phyloP scores from a whole-genome alignment of 495 filamentous ascomycete genomes.

The Penicillium roqueforti region DNA sequence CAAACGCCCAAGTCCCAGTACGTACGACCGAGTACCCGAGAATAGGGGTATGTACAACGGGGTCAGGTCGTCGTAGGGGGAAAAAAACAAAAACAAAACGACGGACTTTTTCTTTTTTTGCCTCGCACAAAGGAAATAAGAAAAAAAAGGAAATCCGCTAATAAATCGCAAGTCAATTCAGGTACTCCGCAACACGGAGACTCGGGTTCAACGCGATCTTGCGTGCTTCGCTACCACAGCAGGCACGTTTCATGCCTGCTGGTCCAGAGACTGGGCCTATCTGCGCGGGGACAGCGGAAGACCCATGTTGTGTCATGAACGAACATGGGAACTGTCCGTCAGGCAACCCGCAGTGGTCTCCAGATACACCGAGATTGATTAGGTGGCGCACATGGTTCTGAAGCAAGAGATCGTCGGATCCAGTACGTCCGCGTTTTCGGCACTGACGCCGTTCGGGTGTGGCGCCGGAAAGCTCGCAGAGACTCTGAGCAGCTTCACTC shows the following conservation, averaged over 20 bases:
- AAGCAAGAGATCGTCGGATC: constrained; percentile 61
- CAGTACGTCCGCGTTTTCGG: constrained; percentile 66
- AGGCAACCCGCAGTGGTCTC: constrained; percentile 32
- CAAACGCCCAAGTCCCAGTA: constrained; percentile 12
- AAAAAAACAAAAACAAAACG: constrained; percentile 16
- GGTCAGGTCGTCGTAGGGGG: constrained; percentile 6
- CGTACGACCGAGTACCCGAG: constrained; percentile 17
- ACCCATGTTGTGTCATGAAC: constrained; percentile 25
- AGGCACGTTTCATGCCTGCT: constrained; percentile 45
- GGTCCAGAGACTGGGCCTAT: constrained; percentile 34
- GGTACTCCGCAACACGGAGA: constrained; percentile 33
- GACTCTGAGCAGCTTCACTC: constrained; percentile 60
- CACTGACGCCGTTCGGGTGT: constrained; percentile 31
- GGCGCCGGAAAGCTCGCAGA: constrained; percentile 59
- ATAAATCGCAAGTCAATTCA: constrained; percentile 25
- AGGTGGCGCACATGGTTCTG: constrained; percentile 71
- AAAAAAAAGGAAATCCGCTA: constrained; percentile 13
- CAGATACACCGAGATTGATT: constrained; percentile 32
- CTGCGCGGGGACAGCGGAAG: constrained; percentile 20
- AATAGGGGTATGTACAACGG: constrained; percentile 19
- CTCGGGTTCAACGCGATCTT: constrained; percentile 39
- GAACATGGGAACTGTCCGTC: constrained; percentile 40
- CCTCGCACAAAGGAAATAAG: constrained; percentile 22
- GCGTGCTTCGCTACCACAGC: constrained; percentile 43
- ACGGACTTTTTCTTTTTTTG: constrained; percentile 28